Evolutionary conservation across 1,284 basidiomycete genomes (phyloP).

Genomic region (Cryptococcus jaspeensis): DNA sequence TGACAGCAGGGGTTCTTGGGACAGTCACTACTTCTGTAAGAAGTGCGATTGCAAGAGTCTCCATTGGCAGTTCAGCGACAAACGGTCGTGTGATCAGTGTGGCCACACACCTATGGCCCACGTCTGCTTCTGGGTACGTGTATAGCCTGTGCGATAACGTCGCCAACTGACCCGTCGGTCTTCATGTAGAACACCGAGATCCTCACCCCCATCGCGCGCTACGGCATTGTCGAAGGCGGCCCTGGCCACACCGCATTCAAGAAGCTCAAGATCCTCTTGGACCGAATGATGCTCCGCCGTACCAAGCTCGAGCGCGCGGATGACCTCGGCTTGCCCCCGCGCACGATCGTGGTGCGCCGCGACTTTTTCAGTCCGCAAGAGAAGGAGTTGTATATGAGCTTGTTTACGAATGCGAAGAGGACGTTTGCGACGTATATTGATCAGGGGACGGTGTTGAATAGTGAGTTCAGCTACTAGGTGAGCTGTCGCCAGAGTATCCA

Average conservation of each 20-base stretch:
- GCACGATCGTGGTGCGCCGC: constrained; percentile 81
- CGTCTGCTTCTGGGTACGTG: constrained; percentile 56
- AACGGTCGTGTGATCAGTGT: constrained; percentile 81
- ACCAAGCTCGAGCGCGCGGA: constrained; percentile 86
- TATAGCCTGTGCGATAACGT: background rate
- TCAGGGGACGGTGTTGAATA: constrained; percentile 86
- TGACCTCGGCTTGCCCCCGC: constrained; percentile 93
- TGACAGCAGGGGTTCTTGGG: background rate
- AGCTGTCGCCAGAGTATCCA: background rate
- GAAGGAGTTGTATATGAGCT: constrained; percentile 88
- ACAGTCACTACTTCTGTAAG: constrained; percentile 80
- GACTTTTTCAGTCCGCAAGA: constrained; percentile 97
- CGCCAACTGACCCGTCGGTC: constrained; percentile 28
- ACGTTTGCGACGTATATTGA: constrained; percentile 89
- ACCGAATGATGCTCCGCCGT: constrained; percentile 87
- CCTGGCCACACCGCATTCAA: constrained; percentile 80
- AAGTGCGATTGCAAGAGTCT: constrained; percentile 58
- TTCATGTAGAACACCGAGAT: constrained; percentile 82
- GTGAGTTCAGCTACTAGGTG: constrained; percentile 55
- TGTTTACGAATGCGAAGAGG: constrained; percentile 90
- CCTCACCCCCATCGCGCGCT: constrained; percentile 86
- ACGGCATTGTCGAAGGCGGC: constrained; percentile 60
- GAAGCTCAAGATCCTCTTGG: constrained; percentile 83
- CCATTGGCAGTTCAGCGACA: constrained; percentile 72
- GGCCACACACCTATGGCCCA: constrained; percentile 94